Percentiles rank a stretch among this genome's conserved stretches.
Evolutionary conservation across 1,139 yeast species (phyloP).

Genomic region (Pichia sp.): DNA sequence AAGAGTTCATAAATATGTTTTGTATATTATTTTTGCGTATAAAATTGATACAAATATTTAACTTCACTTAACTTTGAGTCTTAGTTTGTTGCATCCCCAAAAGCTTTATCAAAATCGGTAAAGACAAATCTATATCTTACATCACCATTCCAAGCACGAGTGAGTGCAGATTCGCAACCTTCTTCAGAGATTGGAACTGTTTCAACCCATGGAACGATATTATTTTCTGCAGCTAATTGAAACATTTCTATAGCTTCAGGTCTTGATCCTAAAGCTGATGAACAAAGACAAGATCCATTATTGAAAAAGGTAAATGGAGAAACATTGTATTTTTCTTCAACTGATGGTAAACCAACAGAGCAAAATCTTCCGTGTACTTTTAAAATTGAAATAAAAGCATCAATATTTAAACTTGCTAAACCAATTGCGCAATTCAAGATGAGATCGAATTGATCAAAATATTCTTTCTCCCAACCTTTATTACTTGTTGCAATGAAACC

Average conservation of each 20-base stretch:
- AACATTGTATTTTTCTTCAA: constrained; percentile 35
- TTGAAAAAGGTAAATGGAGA: constrained; percentile 39
- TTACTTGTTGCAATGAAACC: constrained; percentile 44
- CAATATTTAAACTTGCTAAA: constrained; percentile 34
- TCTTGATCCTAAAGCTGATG: constrained; percentile 33
- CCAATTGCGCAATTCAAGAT: constrained; percentile 49
- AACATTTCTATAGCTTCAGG: constrained; percentile 49
- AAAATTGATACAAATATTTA: no score
- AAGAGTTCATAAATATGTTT: no score
- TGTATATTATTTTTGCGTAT: no score
- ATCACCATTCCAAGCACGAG: constrained; percentile 48
- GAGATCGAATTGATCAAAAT: constrained; percentile 36
- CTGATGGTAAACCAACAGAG: constrained; percentile 48
- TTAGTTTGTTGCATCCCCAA: constrained; percentile 19
- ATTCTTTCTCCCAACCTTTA: constrained; percentile 34
- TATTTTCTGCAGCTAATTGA: constrained; percentile 44
- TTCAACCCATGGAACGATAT: constrained; percentile 54
- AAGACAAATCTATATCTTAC: constrained; percentile 61
- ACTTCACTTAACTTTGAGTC: no score
- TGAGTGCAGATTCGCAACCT: constrained; percentile 44
- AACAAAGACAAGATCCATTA: constrained; percentile 36
- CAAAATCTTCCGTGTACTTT: constrained; percentile 44
- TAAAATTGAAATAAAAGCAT: constrained; percentile 32
- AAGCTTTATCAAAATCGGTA: constrained; percentile 44
- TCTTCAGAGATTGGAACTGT: constrained; percentile 45